Evolutionary conservation across 1,139 yeast species (phyloP), one percentile per base, ranked within the genome.

Genomic region (Taphrina populina): DNA sequence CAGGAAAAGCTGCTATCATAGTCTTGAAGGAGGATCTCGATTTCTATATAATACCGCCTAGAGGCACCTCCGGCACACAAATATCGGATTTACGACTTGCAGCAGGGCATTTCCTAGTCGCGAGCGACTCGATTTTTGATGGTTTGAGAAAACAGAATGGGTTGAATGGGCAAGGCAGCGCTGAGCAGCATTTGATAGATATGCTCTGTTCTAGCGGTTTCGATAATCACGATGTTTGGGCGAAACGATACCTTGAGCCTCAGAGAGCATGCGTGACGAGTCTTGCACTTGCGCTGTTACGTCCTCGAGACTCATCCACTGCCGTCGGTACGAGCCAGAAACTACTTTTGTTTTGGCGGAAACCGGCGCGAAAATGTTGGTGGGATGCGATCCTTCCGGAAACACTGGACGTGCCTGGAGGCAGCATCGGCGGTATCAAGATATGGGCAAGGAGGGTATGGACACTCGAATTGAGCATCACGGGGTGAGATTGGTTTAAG

Each of bases 281-380:
- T 15, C 74, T 94, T 62, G 86, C 92, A 65, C 78, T 94, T 65
- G 88, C 88, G 39, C 79, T 92, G 57, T 76, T 84, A 27, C 45
- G 55, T 20, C 51, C 33, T 13, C 23, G 32, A 21, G 47, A 39
- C 30, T 19, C 45, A 3, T 21, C 58, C n/a, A 33, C 57, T 65
- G 62, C 60, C 33, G 26, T 49, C 21, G 74, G 73, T 26, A 75
- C 78, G 54, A 76, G 80, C 2, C 86, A 92, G 32, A 92, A 94
- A 67, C 76, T 94, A 56, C 75, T 94, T 35, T 74, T 94, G 58
- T 94, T 94, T 68, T 94, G 98, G 98, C 78, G 96, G 61, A 92
- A 92, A 67, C 99, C 99, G 0, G 99, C 99, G 1, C 78, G 98
- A 66, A 94, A 94, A 68, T 94, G 99, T 71, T 94, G 99, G 99